Evolutionary conservation across 192 early-diverging fungal genomes (phyloP).

Genomic region (Neocallimastix lanati): DNA sequence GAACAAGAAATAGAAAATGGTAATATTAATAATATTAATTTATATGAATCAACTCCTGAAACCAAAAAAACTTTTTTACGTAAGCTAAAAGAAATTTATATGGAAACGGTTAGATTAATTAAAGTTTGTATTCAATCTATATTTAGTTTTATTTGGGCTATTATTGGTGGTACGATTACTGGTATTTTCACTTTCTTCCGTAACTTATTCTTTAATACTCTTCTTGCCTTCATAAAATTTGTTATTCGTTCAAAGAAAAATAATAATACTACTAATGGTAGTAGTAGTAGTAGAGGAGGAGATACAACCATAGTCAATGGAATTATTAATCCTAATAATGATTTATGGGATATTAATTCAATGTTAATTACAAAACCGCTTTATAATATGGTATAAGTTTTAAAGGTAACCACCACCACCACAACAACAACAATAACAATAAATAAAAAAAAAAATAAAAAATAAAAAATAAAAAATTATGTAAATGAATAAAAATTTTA

Average conservation of each 20-base stretch:
- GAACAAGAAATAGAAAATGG: background rate
- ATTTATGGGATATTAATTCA: background rate
- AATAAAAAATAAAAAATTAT: too few species aligned
- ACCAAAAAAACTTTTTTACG: background rate
- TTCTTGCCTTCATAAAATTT: background rate
- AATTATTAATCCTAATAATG: too few species aligned
- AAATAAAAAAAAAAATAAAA: too few species aligned
- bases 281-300: background rate
- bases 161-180: background rate
- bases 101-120: background rate
- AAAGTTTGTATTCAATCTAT: background rate
- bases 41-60: background rate
- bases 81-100: background rate
- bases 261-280: background rate
- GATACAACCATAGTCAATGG: too few species aligned
- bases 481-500: too few species aligned
- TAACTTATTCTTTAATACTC: background rate
- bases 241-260: background rate
- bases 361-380: background rate
- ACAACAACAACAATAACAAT: too few species aligned
- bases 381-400: background rate
- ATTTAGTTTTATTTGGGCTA: background rate
- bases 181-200: background rate
- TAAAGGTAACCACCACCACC: too few species aligned
- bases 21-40: background rate